A percentile compares a stretch with the other conserved stretches of the same genome.
Evolutionary conservation across 2,329 filamentous ascomycete species (phyloP).

Genomic region (Fusarium robinianum): DNA sequence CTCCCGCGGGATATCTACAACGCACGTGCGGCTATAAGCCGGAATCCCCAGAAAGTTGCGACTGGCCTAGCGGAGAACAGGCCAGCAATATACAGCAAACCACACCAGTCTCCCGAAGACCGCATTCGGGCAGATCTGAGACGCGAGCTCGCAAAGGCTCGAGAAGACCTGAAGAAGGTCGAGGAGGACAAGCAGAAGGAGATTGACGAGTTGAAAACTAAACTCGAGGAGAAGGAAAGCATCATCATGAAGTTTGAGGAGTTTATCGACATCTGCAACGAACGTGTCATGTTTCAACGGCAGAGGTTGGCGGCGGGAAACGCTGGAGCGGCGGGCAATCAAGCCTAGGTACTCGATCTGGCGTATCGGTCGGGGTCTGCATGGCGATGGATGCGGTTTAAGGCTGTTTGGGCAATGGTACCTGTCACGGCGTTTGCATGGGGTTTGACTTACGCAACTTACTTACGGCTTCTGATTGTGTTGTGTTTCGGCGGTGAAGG

Average conservation of each 20-base stretch:
- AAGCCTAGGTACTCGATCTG: constrained; percentile 28
- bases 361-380: constrained; percentile 23
- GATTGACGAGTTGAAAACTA: constrained; percentile 60
- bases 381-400: constrained; percentile 19
- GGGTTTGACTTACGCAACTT: too few species aligned
- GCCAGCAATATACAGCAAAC: constrained; percentile 69
- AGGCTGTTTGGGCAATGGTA: constrained; percentile 16
- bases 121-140: constrained; percentile 65
- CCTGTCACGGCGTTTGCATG: constrained; percentile 30
- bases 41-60: constrained; percentile 66
- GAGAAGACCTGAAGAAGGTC: constrained; percentile 60
- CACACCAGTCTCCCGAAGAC: constrained; percentile 65
- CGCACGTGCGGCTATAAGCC: constrained; percentile 67
- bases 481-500: constrained; percentile 18
- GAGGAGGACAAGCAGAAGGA: constrained; percentile 62
- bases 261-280: constrained; percentile 72
- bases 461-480: constrained; percentile 7
- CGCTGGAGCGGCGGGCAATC: constrained; percentile 33
- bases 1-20: constrained; percentile 70
- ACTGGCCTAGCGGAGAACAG: constrained; percentile 63
- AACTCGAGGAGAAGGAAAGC: constrained; percentile 66
- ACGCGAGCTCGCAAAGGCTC: constrained; percentile 61
- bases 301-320: constrained; percentile 52
- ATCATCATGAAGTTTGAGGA: constrained; percentile 68
- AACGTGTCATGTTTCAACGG: constrained; percentile 66